These are phyloP conservation scores for Rhododendron vialii DNA, from an alignment of 148 eudicot species.

Conservation along the genomic window DNA sequence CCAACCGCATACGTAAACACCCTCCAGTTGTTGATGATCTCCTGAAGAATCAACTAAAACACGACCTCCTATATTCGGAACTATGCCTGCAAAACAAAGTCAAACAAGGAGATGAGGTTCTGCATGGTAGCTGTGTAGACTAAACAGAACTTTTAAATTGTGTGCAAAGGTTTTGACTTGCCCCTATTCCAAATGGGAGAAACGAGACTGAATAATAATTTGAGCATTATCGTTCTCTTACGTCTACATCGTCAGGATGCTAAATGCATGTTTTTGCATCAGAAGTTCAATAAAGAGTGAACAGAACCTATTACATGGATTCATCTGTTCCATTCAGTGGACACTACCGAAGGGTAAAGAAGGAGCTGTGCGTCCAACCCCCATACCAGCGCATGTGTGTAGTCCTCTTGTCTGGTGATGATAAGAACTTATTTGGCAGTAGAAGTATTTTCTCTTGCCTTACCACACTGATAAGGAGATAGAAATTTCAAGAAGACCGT, in stretches of 20 bases:
- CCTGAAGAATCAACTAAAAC: conserved; percentile 38
- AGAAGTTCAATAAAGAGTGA: not conserved
- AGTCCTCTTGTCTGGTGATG: not conserved
- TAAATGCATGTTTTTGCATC: not conserved
- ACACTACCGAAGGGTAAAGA: not conserved
- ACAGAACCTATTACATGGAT: not conserved
- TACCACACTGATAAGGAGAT: not conserved
- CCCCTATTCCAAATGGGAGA: not conserved
- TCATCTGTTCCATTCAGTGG: not conserved
- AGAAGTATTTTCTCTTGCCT: not conserved
- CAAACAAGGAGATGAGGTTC: not conserved
- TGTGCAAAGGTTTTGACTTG: not conserved
- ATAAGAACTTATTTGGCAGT: not conserved
- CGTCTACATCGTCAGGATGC: not conserved
- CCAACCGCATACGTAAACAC: conserved; percentile 94
- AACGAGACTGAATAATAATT: not conserved
- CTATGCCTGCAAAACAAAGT: conserved; percentile 51
- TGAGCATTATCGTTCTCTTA: not conserved
- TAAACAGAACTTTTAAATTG: not conserved
- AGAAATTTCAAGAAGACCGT: not conserved
- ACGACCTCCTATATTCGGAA: conserved; percentile 79
- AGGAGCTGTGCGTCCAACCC: not conserved
- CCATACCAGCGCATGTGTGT: not conserved
- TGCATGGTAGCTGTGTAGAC: not conserved
- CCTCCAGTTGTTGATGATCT: conserved; percentile 33